Evolutionary conservation across 2,329 filamentous ascomycete genomes (phyloP).

Genomic region (Pseudogymnoascus sp.): DNA sequence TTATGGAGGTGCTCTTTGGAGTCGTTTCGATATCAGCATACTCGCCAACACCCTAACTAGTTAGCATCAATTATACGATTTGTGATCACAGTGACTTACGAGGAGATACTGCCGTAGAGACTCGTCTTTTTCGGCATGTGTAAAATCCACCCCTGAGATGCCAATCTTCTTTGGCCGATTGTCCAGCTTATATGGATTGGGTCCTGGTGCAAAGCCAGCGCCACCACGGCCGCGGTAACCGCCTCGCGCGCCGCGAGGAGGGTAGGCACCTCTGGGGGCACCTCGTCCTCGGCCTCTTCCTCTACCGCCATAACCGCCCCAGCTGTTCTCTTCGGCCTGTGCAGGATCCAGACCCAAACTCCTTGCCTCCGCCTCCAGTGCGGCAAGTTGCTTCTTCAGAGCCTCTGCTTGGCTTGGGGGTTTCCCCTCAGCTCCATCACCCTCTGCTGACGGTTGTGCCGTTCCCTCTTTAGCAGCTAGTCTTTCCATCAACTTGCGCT

Average conservation of each 20-base stretch:
- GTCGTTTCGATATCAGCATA: constrained; percentile 51
- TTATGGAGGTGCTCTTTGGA: constrained; percentile 44
- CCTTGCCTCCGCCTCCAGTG: constrained; percentile 66
- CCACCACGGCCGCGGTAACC: constrained; percentile 42
- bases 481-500: constrained; percentile 52
- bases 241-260: constrained; percentile 30
- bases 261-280: constrained; percentile 28
- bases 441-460: constrained; percentile 18
- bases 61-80: constrained; percentile 13
- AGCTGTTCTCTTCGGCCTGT: constrained; percentile 37
- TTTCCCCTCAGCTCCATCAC: constrained; percentile 26
- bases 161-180: constrained; percentile 65
- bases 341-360: constrained; percentile 57
- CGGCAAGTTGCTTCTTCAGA: constrained; percentile 64
- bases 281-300: constrained; percentile 34
- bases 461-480: constrained; percentile 47
- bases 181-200: constrained; percentile 58
- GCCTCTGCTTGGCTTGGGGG: constrained; percentile 48
- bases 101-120: constrained; percentile 63
- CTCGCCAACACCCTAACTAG: constrained; percentile 52
- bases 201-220: constrained; percentile 22
- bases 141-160: constrained; percentile 57
- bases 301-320: constrained; percentile 37
- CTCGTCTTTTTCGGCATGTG: constrained; percentile 57
- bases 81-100: constrained; percentile 37